Percentiles rank a stretch among this genome's conserved stretches.
These are phyloP conservation scores for Microbotryum saponariae DNA, from an alignment of 1,284 basidiomycete genomes.

Conservation along the genomic window DNA sequence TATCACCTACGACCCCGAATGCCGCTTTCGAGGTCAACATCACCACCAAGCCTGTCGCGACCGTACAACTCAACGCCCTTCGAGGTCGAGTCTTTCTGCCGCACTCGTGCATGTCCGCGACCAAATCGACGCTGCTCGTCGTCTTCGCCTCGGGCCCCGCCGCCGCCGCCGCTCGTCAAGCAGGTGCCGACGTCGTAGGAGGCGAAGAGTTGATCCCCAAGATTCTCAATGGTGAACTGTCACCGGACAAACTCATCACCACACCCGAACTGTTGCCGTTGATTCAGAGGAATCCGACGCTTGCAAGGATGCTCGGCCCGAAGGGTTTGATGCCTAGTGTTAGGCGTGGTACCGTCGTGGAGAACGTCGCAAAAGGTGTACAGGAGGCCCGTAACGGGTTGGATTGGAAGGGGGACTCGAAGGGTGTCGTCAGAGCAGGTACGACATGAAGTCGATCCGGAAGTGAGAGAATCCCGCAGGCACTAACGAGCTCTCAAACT, in stretches of 20 bases:
- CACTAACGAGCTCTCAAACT: not conserved
- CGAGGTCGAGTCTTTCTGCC: slow-evolving; percentile 67
- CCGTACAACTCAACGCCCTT: slow-evolving; percentile 60
- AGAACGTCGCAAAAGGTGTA: slow-evolving; percentile 73
- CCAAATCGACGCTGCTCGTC: slow-evolving; percentile 63
- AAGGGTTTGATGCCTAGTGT: slow-evolving; percentile 92
- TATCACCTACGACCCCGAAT: slow-evolving; percentile 29
- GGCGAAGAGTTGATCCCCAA: slow-evolving; percentile 74
- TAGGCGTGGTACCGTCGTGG: slow-evolving; percentile 86
- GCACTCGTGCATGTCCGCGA: slow-evolving; percentile 57
- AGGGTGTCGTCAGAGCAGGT: slow-evolving; percentile 67
- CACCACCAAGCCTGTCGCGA: slow-evolving; percentile 62
- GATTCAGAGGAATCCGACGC: slow-evolving; percentile 58
- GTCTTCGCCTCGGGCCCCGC: slow-evolving; percentile 70
- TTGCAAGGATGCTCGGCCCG: slow-evolving; percentile 85
- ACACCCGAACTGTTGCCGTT: slow-evolving; percentile 69
- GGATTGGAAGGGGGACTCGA: slow-evolving; percentile 88
- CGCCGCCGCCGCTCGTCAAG: slow-evolving; percentile 66
- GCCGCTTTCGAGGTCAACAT: slow-evolving; percentile 71
- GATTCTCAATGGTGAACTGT: slow-evolving; percentile 59
- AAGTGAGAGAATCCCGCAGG: too few species aligned
- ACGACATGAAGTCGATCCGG: not conserved
- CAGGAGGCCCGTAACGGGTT: slow-evolving; percentile 68
- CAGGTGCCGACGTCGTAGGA: slow-evolving; percentile 79
- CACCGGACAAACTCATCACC: slow-evolving; percentile 72